These are phyloP conservation scores for Bipolaris sorokiniana DNA, from an alignment of 2,329 filamentous ascomycete genomes.

Conservation along the genomic window DNA sequence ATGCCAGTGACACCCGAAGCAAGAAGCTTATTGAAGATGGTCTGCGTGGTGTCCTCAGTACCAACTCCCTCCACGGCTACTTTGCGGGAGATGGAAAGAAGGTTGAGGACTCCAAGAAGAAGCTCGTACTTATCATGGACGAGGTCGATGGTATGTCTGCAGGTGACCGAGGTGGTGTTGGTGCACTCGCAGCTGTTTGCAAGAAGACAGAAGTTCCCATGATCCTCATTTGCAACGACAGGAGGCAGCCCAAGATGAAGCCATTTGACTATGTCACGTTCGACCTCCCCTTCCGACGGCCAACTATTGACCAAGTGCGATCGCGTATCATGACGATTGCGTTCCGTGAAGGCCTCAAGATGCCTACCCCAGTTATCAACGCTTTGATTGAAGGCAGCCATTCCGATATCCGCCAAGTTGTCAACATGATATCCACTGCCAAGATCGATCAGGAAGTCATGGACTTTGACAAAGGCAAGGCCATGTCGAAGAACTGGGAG, in stretches of 20 bases:
- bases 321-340: constrained; percentile 95
- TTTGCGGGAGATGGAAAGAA: constrained; percentile 84
- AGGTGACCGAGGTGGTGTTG: constrained; percentile 93
- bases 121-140: constrained; percentile 96
- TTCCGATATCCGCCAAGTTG: constrained; percentile 95
- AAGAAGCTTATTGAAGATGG: constrained; percentile 93
- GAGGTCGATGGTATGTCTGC: constrained; percentile 99
- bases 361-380: constrained; percentile 83
- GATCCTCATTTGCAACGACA: constrained; percentile 97
- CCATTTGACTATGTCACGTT: constrained; percentile 88
- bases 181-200: constrained; percentile 90
- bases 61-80: constrained; percentile 88
- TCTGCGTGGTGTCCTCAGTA: constrained; percentile 88
- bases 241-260: constrained; percentile 94
- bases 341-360: constrained; percentile 85
- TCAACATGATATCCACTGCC: constrained; percentile 96
- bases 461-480: constrained; percentile 83
- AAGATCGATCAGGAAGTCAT: constrained; percentile 84
- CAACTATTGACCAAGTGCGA: constrained; percentile 88
- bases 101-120: constrained; percentile 83
- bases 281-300: constrained; percentile 85
- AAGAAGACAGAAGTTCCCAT: constrained; percentile 94
- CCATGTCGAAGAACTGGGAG: constrained; percentile 98
- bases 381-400: constrained; percentile 94
- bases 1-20: constrained; percentile 93